Conservation (phyloP, 306 rosid species). For the Rubus idaeus region DNA sequence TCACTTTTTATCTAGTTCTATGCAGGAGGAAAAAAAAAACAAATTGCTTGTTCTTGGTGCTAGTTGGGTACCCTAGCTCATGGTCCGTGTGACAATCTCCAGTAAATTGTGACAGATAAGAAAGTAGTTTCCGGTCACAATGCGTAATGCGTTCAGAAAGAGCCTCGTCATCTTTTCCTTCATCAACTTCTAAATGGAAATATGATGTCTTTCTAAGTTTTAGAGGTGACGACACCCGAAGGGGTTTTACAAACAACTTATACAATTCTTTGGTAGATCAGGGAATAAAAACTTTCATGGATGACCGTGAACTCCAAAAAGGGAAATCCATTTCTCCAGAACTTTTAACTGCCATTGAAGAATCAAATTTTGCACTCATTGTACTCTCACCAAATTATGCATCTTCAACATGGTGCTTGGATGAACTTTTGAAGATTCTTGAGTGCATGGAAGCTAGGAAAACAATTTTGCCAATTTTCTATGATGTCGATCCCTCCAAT, state of each 20-base stretch:
- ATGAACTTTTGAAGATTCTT: conserved; percentile 4
- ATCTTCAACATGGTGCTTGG: neutral
- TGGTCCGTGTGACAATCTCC: neutral
- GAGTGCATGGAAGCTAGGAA: neutral
- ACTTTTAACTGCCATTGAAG: neutral
- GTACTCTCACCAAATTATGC: neutral
- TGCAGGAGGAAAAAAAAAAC: neutral
- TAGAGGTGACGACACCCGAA: neutral
- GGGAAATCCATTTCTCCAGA: neutral
- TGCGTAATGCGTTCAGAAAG: neutral
- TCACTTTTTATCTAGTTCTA: neutral
- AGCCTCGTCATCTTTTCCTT: neutral
- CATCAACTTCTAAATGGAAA: neutral
- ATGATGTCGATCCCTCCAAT: conserved; percentile 5
- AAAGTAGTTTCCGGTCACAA: neutral
- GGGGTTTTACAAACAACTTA: neutral
- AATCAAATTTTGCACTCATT: neutral
- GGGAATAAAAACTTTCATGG: neutral
- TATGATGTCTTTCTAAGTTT: conserved; percentile 6
- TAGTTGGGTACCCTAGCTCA: neutral
- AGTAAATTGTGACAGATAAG: neutral
- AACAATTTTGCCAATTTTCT: conserved; percentile 4
- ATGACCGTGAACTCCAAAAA: neutral
- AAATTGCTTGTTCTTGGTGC: neutral
- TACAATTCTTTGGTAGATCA: neutral